A percentile compares a stretch with the other conserved stretches of the same genome.
phyloP scores from a whole-genome alignment of 331 rosid genomes.

The Rhamnella rubrinervis region DNA sequence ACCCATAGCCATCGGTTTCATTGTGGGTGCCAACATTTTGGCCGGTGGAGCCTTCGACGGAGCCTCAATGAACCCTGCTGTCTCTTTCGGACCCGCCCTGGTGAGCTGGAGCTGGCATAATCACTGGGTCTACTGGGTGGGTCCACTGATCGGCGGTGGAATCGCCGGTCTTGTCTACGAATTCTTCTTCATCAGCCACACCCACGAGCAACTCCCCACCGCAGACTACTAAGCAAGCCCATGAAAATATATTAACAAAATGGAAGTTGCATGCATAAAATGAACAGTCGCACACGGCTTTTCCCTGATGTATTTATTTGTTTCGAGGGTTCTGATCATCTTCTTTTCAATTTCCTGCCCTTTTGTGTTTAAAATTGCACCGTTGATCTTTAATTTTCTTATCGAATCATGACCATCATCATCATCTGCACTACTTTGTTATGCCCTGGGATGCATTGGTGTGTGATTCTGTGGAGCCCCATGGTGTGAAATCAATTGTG shows the following conservation, averaged over 20 bases:
- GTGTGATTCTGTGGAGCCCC: constrained; percentile 9
- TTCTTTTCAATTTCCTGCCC: background rate
- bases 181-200: constrained; percentile 50
- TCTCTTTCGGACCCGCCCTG: constrained; percentile 82
- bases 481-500: background rate
- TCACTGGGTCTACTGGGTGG: constrained; percentile 97
- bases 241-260: background rate
- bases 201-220: constrained; percentile 68
- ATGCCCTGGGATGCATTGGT: constrained; percentile 17
- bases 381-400: constrained; percentile 32
- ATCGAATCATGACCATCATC: constrained; percentile 30
- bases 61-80: constrained; percentile 96
- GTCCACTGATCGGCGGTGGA: constrained; percentile 86
- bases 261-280: too few species aligned
- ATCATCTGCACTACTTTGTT: constrained; percentile 9
- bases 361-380: constrained; percentile 25
- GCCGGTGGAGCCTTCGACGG: constrained; percentile 88
- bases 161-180: constrained; percentile 74
- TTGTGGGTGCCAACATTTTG: constrained; percentile 89
- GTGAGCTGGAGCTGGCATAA: constrained; percentile 84
- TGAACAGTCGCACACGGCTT: background rate
- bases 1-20: constrained; percentile 94
- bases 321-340: constrained; percentile 24
- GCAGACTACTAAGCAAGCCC: constrained; percentile 42
- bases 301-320: constrained; percentile 15